Base-by-base conservation (phyloP, 495 filamentous ascomycete genomes). In the Immersiella caudata region DNA sequence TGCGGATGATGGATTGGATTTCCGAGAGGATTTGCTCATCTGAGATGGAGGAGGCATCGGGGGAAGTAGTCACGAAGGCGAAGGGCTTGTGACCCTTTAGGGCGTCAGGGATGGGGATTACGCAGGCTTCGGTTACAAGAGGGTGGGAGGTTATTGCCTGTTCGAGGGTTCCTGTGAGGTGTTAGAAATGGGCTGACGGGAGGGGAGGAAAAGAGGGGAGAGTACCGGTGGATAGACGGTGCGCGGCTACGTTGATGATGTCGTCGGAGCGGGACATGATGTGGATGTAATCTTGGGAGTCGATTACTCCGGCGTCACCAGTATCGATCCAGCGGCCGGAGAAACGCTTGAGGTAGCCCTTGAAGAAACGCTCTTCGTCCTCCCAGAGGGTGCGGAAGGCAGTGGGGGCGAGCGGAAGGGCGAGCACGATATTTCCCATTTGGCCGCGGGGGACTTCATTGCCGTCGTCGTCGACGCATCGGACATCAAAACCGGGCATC, bases 351-450 rank as follows among this genome's bases (percentile, higher is more conserved):
- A 95, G 76, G 72, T 97, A 97, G 9, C 91, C 84, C 40, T 81
- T 86, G 75, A 93, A 96, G 75, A 97, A 96, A 18, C 91, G 78
- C 60, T 92, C 91, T 12, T 91, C 90, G 70, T 97, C 94, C 18
- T 88, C 75, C 89, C 93, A 97, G 0, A 97, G 83, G 9, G 87
- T 92, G 0, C 90, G 89, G 76, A 97, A 92, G 0, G 89, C 94
- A 0, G 93, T 94, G 0, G 94, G 94, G 0, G 91, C 92, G 2
- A 97, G 82, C 0, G 94, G 94, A 0, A 91, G 83, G 0, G 79
- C 92, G 29, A 97, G 79, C 20, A 97, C 93, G 57, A 97, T 94
- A 73, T 97, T 97, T 0, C 94, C 94, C 91, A 93, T 96, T n/a
- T 76, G 84, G 0, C 89, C 90, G 12, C 73, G 80, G 21, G 82